Conservation (phyloP, 495 filamentous ascomycete genomes). For the Cercophora sp. region DNA sequence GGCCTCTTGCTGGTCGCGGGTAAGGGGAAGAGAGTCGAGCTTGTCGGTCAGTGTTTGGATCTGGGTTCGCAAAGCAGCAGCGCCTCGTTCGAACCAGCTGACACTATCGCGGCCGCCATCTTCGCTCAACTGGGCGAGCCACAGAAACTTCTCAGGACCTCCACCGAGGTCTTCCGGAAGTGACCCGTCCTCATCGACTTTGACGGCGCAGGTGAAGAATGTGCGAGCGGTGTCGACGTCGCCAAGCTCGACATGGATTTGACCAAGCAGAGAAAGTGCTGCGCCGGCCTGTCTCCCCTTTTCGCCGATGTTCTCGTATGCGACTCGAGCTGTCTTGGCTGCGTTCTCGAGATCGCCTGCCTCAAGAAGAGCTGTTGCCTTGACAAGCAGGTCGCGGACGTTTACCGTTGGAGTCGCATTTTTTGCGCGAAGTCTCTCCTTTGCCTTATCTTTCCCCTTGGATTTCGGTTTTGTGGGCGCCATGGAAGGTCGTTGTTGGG, state of each 20-base stretch:
- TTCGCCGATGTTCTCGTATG: constrained; percentile 47
- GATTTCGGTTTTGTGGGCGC: constrained; percentile 43
- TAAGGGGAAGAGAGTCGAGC: constrained; percentile 27
- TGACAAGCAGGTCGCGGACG: constrained; percentile 49
- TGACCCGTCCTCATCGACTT: constrained; percentile 69
- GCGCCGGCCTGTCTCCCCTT: constrained; percentile 46
- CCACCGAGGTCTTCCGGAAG: constrained; percentile 59
- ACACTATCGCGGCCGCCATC: constrained; percentile 82
- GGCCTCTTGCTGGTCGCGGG: constrained; percentile 40
- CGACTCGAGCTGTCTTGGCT: constrained; percentile 58
- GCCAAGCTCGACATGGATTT: constrained; percentile 81
- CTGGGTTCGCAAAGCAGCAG: constrained; percentile 59
- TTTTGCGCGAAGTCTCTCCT: constrained; percentile 27
- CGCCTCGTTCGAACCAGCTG: constrained; percentile 81
- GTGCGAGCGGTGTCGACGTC: constrained; percentile 65
- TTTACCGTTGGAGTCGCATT: constrained; percentile 28
- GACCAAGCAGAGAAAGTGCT: constrained; percentile 73
- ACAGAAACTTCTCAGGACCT: constrained; percentile 92
- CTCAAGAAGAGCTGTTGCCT: constrained; percentile 66
- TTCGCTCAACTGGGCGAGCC: constrained; percentile 88
- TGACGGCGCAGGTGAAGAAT: constrained; percentile 65
- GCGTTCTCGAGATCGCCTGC: constrained; percentile 67
- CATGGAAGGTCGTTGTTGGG: too few species aligned
- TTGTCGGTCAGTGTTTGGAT: constrained; percentile 50
- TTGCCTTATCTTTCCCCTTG: constrained; percentile 31